Evolutionary conservation across 2,329 filamentous ascomycete genomes (phyloP).

Genomic region (Annulohypoxylon truncatum): DNA sequence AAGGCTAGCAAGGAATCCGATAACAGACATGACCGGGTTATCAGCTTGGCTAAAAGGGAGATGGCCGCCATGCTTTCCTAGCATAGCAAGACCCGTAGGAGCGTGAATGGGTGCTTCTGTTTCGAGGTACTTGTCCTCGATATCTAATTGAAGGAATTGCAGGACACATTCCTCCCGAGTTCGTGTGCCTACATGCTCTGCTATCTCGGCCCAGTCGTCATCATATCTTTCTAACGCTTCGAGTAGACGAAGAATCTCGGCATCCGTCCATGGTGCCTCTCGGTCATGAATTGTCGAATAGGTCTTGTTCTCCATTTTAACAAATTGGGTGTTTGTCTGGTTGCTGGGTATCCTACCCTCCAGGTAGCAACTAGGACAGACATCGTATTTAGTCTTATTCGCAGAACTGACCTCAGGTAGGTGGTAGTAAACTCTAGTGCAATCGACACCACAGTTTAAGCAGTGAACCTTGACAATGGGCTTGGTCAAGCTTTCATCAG

Average conservation of each 20-base stretch:
- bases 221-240: conserved; percentile 94
- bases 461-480: conserved; percentile 80
- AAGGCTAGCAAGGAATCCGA: conserved; percentile 91
- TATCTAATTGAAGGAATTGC: conserved; percentile 95
- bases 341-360: conserved; percentile 85
- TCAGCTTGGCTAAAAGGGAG: conserved; percentile 92
- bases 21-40: conserved; percentile 96
- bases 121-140: conserved; percentile 96
- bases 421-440: conserved; percentile 73
- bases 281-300: conserved; percentile 83
- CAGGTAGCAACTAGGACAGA: conserved; percentile 91
- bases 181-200: conserved; percentile 90
- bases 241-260: conserved; percentile 87
- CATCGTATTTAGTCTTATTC: conserved; percentile 79
- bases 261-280: conserved; percentile 90
- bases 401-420: conserved; percentile 66
- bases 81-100: conserved; percentile 70
- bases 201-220: conserved; percentile 94
- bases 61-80: conserved; percentile 80
- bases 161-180: conserved; percentile 96
- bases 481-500: conserved; percentile 72
- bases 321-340: conserved; percentile 83
- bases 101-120: conserved; percentile 70
- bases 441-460: conserved; percentile 92
- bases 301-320: conserved; percentile 87